A percentile compares a stretch with the other conserved stretches of the same genome.
Evolutionary conservation across 768 basidiomycete genomes (phyloP).

Genomic region (Pisolithus albus): DNA sequence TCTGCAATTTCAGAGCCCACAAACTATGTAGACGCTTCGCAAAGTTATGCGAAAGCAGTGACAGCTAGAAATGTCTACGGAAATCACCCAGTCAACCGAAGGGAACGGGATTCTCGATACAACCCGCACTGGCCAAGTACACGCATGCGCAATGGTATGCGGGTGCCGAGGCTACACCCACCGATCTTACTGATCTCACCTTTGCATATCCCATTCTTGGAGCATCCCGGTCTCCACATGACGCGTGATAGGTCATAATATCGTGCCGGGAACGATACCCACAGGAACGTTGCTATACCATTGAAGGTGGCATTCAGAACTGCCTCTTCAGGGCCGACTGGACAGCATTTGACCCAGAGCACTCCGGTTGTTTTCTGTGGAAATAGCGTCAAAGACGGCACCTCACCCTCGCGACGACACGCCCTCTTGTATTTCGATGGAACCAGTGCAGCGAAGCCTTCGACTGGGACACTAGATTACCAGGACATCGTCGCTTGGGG

Average conservation of each 20-base stretch:
- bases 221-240: no score
- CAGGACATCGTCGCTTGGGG: conserved; percentile 34
- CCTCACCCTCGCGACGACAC: conserved; percentile 23
- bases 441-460: conserved; percentile 25
- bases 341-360: conserved; percentile 31
- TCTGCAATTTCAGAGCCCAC: no score
- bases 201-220: not conserved
- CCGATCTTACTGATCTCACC: not conserved
- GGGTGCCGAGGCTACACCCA: not conserved
- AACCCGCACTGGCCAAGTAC: conserved; percentile 37
- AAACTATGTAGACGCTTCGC: no score
- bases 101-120: not conserved
- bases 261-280: conserved; percentile 24
- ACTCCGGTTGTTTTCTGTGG: conserved; percentile 35
- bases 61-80: no score
- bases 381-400: conserved; percentile 15
- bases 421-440: conserved; percentile 30
- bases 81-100: no score
- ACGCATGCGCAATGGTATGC: conserved; percentile 26
- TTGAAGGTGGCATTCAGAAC: conserved; percentile 8
- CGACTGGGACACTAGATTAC: conserved; percentile 26
- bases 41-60: no score
- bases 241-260: conserved; percentile 17
- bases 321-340: conserved; percentile 29
- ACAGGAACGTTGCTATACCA: conserved; percentile 34